Evolutionary conservation across 257 asterid species (phyloP).

Genomic region (Solanum habrochaites): DNA sequence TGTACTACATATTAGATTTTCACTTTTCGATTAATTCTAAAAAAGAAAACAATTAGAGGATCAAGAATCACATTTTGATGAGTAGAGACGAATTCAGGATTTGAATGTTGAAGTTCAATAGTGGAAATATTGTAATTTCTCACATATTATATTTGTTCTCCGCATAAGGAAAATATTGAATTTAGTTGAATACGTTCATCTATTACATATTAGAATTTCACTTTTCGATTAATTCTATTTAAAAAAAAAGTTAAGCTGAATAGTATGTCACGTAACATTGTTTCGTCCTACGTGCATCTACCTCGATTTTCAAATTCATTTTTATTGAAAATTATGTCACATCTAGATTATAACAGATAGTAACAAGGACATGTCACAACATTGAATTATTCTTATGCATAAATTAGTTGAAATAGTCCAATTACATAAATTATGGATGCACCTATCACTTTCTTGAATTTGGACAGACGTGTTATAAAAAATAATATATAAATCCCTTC

Average conservation of each 20-base stretch:
- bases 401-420: background rate
- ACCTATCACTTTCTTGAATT: background rate
- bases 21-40: too few species aligned
- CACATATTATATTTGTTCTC: background rate
- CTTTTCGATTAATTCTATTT: too few species aligned
- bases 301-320: background rate
- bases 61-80: background rate
- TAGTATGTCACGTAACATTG: background rate
- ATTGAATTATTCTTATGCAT: background rate
- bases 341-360: background rate
- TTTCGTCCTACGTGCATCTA: background rate
- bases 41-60: background rate
- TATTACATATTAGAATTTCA: background rate
- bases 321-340: background rate
- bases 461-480: background rate
- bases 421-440: background rate
- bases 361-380: background rate
- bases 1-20: background rate
- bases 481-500: background rate
- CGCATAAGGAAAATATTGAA: background rate
- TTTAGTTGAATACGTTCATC: background rate
- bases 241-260: background rate
- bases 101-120: background rate
- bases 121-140: background rate
- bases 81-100: background rate